Percentiles rank a stretch among this genome's conserved stretches.
phyloP scores from a whole-genome alignment of 2,329 filamentous ascomycete species.

The Aspergillus sergii region DNA sequence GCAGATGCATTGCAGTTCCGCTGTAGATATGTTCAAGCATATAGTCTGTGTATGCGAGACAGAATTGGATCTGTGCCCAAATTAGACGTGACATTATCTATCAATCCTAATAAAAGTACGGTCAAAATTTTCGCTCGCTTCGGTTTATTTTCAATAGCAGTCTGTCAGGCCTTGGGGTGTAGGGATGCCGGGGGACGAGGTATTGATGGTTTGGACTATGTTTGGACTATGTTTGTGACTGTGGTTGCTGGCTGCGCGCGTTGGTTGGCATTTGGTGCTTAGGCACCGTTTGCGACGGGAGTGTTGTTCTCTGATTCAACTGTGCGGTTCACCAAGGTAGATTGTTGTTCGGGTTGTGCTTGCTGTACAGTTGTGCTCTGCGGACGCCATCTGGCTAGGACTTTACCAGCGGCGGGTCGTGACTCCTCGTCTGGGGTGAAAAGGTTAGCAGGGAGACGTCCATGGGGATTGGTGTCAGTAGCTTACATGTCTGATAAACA shows the following conservation, averaged over 20 bases:
- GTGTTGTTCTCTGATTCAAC: background rate
- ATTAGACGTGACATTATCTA: background rate
- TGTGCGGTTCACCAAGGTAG: constrained; percentile 14
- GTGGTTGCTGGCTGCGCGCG: background rate
- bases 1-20: background rate
- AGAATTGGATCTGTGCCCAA: background rate
- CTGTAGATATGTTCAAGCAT: background rate
- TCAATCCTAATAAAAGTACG: background rate
- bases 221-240: background rate
- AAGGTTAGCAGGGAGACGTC: constrained; percentile 1
- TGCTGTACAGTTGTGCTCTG: constrained; percentile 35
- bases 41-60: background rate
- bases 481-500: constrained; percentile 58
- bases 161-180: background rate
- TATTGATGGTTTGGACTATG: background rate
- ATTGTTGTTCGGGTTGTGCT: constrained; percentile 15
- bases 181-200: background rate
- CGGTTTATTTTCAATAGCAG: background rate
- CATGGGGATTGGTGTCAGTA: background rate
- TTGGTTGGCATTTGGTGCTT: background rate
- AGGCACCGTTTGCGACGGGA: background rate
- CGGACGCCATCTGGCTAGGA: constrained; percentile 60
- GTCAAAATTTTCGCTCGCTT: background rate
- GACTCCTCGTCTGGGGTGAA: constrained; percentile 46
- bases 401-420: constrained; percentile 53